Base-by-base conservation (phyloP, 441 rosid genomes). In the Erodium trifolium region DNA sequence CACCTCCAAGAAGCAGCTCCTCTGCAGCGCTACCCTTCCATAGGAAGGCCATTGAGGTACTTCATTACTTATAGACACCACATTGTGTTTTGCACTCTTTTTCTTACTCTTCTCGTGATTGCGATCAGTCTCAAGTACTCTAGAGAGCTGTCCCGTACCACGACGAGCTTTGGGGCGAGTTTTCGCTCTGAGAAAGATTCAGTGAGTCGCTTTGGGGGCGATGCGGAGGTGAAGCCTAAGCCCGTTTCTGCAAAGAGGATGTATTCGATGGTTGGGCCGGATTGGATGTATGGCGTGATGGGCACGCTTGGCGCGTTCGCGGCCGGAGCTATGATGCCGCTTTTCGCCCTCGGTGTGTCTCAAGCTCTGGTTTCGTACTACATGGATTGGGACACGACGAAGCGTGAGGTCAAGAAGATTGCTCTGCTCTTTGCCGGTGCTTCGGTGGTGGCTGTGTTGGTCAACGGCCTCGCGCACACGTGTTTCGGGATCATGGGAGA, bases 401-500 rank as follows among this genome's bases (percentile, higher is more conserved):
- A 14, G 7, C 60, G 18, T 19, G 60, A 53, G 99, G 89, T 76
- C 80, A 80, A 84, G 71, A 84, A 92, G 81, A 95, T 95, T 1
- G 95, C 72, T 35, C 72, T 92, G 97, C 79, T 95, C 88, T 77
- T 77, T 90, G 71, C 77, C 92, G 99, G 98, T 39, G 95, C 92
- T 27, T 95, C 99, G 11, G 90, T 98, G 0, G 90, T 98, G 1
- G 97, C 97, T 0, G 86, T 95, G 73, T 74, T 95, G 69, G 90
- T 95, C 80, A 88, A 95, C 81, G 87, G 98, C 7, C 84, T 95
- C 3, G 98, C 92, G 83, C 99, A 95, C 83, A 90, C 77, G 65
- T 95, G 92, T 77, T 95, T 98, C 97, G 99, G 92, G 73, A 85
- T 90, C 16, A 98, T 95, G 27, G 99, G 99, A 3, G 99, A 92